These are phyloP conservation scores for Alternaria longipes DNA, from an alignment of 2,329 filamentous ascomycete genomes.

Conservation along the genomic window DNA sequence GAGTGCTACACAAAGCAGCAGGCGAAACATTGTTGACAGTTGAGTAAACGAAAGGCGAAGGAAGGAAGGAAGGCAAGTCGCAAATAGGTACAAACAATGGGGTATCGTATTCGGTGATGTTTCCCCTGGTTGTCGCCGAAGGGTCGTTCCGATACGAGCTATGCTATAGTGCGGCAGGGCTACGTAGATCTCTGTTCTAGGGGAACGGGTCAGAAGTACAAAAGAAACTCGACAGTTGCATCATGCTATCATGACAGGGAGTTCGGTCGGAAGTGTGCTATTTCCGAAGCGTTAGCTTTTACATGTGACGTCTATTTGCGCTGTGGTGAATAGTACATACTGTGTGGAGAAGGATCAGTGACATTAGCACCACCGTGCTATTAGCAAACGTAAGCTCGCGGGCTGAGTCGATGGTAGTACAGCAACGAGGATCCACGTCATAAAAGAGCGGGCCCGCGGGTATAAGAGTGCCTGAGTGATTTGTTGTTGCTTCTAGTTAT, in stretches of 20 bases:
- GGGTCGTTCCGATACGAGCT: conserved; percentile 5
- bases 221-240: conserved; percentile 2
- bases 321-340: not conserved
- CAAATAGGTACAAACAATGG: not conserved
- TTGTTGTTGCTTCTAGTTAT: not conserved
- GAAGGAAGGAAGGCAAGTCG: not conserved
- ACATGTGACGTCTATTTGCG: not conserved
- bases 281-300: conserved; percentile 2
- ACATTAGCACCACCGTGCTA: conserved; percentile 5
- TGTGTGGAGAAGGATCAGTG: not conserved
- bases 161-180: conserved; percentile 6
- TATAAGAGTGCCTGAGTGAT: conserved; percentile 1
- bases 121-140: conserved; percentile 4
- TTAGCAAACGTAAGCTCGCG: conserved; percentile 3
- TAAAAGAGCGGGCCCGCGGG: not conserved
- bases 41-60: not conserved
- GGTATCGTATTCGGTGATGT: conserved; percentile 5
- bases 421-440: not conserved
- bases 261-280: not conserved
- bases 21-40: conserved; percentile 27
- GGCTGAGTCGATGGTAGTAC: conserved; percentile 11
- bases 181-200: conserved; percentile 7
- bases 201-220: not conserved
- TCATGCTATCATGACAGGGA: conserved; percentile 8
- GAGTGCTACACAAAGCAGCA: conserved; percentile 36